Percentiles rank a stretch among this genome's conserved stretches.
Evolutionary conservation across 2,329 filamentous ascomycete genomes (phyloP).

Genomic region (Aaosphaeria arxii): DNA sequence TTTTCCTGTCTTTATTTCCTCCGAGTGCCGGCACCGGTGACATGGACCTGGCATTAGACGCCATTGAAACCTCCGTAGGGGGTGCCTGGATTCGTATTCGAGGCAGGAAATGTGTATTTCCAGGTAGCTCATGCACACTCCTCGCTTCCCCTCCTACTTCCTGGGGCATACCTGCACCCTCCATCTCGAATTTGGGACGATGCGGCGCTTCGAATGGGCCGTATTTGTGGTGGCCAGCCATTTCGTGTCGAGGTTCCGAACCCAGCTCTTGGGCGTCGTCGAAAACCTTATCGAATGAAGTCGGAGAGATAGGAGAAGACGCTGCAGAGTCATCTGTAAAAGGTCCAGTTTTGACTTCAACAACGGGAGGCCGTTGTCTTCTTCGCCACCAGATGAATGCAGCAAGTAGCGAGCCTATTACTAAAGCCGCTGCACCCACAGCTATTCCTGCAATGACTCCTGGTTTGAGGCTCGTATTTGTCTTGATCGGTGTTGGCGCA

Average conservation of each 20-base stretch:
- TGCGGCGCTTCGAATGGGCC: slow-evolving; percentile 6
- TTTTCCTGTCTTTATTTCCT: too few relatives aligned
- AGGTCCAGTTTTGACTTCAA: slow-evolving; percentile 8
- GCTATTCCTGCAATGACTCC: slow-evolving; percentile 25
- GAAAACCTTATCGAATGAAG: slow-evolving; percentile 5
- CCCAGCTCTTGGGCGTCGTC: slow-evolving; percentile 14
- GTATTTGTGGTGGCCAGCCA: slow-evolving; percentile 13
- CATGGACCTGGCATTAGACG: too few relatives aligned
- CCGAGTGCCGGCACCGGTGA: too few relatives aligned
- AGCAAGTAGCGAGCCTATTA: slow-evolving; percentile 6
- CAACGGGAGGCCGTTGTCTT: slow-evolving; percentile 4
- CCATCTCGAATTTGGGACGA: slow-evolving; percentile 11
- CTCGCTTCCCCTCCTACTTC: neutral
- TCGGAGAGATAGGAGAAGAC: slow-evolving; percentile 4
- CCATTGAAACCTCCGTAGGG: too few relatives aligned
- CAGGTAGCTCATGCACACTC: slow-evolving; percentile 10
- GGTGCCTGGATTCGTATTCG: neutral
- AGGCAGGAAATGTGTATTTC: slow-evolving; percentile 7
- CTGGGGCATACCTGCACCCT: slow-evolving; percentile 4
- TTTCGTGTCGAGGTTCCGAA: slow-evolving; percentile 8
- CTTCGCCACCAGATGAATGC: slow-evolving; percentile 12
- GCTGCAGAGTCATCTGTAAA: slow-evolving; percentile 8
- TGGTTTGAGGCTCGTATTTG: slow-evolving; percentile 7
- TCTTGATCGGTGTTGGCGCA: neutral
- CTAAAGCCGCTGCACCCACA: slow-evolving; percentile 12